Evolutionary conservation across 371 early-diverging fungal species (phyloP).

Genomic region (Mucor lusitanicus): DNA sequence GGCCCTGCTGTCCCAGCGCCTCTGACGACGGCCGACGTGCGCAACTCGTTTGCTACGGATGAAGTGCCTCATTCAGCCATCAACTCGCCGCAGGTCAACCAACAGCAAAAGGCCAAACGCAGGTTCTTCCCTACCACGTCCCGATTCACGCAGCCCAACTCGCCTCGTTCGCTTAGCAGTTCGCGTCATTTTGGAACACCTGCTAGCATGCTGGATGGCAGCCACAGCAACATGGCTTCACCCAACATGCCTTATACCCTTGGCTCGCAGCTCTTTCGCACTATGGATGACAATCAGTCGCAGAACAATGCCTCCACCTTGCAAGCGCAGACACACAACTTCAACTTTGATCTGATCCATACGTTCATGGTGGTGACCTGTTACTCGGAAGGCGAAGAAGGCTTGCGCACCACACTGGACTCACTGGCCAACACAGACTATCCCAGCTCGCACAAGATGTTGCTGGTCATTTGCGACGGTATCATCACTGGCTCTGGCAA

Average conservation of each 20-base stretch:
- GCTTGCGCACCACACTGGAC: conserved; percentile 84
- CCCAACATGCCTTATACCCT: conserved; percentile 17
- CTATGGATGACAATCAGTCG: conserved; percentile 1
- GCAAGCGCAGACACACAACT: conserved; percentile 39
- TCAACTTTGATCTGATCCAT: conserved; percentile 50
- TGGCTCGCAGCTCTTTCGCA: conserved; percentile 10
- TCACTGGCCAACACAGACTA: conserved; percentile 86
- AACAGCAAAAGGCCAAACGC: conserved; percentile 8
- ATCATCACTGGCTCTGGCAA: conserved; percentile 76
- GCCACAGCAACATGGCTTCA: conserved; percentile 4
- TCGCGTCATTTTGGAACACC: neutral
- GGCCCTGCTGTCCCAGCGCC: neutral
- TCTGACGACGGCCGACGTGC: neutral
- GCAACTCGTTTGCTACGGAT: neutral
- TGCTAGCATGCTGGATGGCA: neutral
- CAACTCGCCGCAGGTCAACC: neutral
- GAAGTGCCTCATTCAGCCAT: neutral
- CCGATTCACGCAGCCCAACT: conserved; percentile 41
- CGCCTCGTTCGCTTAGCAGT: conserved; percentile 11
- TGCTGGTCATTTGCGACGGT: conserved; percentile 85
- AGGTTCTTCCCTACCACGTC: conserved; percentile 50
- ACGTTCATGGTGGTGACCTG: conserved; percentile 71
- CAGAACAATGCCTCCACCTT: conserved; percentile 11
- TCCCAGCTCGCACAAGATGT: conserved; percentile 78
- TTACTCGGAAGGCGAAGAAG: too few species aligned